These are phyloP conservation scores for Cladosporium austrohemisphaericum DNA, from an alignment of 2,329 filamentous ascomycete species.

Conservation along the genomic window DNA sequence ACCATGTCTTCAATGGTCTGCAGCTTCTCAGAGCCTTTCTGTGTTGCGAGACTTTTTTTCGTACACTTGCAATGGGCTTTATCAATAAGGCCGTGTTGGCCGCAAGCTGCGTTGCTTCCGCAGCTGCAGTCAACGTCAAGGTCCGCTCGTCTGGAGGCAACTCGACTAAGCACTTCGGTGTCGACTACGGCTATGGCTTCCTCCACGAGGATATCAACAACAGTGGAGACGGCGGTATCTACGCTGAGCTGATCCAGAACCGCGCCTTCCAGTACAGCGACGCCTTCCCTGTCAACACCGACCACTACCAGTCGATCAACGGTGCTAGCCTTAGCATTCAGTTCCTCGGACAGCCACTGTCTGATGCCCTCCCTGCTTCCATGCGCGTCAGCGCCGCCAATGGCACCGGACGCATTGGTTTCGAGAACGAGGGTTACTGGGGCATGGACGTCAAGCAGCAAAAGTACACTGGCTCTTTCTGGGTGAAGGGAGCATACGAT, in stretches of 20 bases:
- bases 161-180: constrained; percentile 12
- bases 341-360: constrained; percentile 23
- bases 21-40: constrained; percentile 1
- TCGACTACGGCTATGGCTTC: constrained; percentile 15
- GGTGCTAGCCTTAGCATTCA: constrained; percentile 23
- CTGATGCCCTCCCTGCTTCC: constrained; percentile 24
- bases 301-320: constrained; percentile 21
- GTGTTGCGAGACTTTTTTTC: neutral
- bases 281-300: constrained; percentile 21
- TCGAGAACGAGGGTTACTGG: constrained; percentile 42
- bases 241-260: constrained; percentile 68
- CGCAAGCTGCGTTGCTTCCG: constrained; percentile 18
- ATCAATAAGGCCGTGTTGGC: constrained; percentile 16
- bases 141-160: constrained; percentile 26
- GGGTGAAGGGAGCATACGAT: constrained; percentile 37
- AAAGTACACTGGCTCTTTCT: constrained; percentile 51
- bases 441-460: constrained; percentile 40
- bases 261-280: constrained; percentile 59
- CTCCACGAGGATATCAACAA: constrained; percentile 41
- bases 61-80: constrained; percentile 2
- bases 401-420: constrained; percentile 42
- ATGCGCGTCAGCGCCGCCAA: constrained; percentile 26
- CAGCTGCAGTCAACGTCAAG: constrained; percentile 21
- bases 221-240: constrained; percentile 68
- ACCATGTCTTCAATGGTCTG: neutral